Evolutionary conservation across 768 basidiomycete species (phyloP), one percentile per base, ranked within the genome.

Genomic region (Calocybe indica): DNA sequence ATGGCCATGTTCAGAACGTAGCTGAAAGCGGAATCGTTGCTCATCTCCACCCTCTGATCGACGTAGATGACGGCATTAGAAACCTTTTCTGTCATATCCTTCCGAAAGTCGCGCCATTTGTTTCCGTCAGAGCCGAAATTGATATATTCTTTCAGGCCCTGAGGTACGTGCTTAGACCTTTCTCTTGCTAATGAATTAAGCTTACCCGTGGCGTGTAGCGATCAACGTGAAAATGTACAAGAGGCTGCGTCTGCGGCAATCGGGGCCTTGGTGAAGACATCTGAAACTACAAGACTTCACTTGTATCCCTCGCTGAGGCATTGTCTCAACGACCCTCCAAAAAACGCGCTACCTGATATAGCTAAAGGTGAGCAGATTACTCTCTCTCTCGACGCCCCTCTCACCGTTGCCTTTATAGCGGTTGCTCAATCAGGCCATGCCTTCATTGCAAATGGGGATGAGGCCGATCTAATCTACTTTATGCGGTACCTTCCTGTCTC

Each of bases 41-140:
- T 30, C 37, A 50, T 13, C 56, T 57, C 12, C 43, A 53, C 45
- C 34, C 49, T 13, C 12, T 38, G 7, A 53, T 46, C 10, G 49
- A 50, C 34, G 40, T 32, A 22, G 54, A 52, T 42, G 52, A 52
- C 28, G 38, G 9, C n/a, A 36, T 57, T 37, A 51, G 54, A 13
- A 54, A 53, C 29, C 37, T 57, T 32, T 53, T 48, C 54, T 53
- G 56, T 46, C 46, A 52, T 39, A 36, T 57, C 12, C 33, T 55
- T 30, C 54, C 56, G 12, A 55, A 51, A 43, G 48, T 45, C 34
- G 54, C 56, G 13, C 49, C 56, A 34, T 55, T 52, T 44, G 37
- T 57, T 43, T 42, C 50, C 14, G 43, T 41, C 40, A 50, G 53
- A 33, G 39, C 41, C 37, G 55, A 56, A 36, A 44, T 56, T 22